Conservation (phyloP, 306 rosid species). For the Cicer chorassanicum region DNA sequence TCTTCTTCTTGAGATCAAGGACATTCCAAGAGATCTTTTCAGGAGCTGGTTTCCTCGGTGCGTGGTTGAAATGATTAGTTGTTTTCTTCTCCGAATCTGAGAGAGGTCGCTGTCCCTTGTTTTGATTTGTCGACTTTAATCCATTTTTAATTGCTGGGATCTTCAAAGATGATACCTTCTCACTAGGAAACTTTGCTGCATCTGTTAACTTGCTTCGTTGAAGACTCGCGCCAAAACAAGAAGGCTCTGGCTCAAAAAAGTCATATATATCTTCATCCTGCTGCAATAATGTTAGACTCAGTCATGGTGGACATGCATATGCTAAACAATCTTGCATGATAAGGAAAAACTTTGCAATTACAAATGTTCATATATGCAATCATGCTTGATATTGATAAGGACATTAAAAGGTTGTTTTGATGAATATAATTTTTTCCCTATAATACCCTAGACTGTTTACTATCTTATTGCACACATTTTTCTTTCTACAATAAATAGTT, state of each 20-base stretch:
- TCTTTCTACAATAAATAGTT: no score
- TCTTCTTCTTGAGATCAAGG: constrained; percentile 88
- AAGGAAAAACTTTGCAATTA: background rate
- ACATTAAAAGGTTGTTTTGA: background rate
- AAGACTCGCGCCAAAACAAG: constrained; percentile 49
- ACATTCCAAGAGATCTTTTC: constrained; percentile 91
- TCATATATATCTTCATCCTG: constrained; percentile 97
- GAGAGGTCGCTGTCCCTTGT: constrained; percentile 48
- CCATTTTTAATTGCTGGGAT: constrained; percentile 57
- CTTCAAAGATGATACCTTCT: constrained; percentile 63
- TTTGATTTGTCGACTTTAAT: constrained; percentile 56
- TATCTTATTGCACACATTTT: no score
- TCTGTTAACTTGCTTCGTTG: constrained; percentile 66
- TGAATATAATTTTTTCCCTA: no score
- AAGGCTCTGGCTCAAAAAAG: constrained; percentile 94
- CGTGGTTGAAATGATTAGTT: constrained; percentile 52
- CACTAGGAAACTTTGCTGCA: constrained; percentile 58
- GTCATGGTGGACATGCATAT: constrained; percentile 19
- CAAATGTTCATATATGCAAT: constrained; percentile 3
- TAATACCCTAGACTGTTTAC: no score
- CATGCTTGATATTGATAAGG: background rate
- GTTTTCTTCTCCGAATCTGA: constrained; percentile 63
- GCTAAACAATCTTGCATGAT: constrained; percentile 19
- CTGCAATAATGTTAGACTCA: constrained; percentile 33
- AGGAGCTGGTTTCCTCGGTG: constrained; percentile 53